Base-by-base conservation (phyloP, 139 green algal genomes). In the Chlorella sp. region DNA sequence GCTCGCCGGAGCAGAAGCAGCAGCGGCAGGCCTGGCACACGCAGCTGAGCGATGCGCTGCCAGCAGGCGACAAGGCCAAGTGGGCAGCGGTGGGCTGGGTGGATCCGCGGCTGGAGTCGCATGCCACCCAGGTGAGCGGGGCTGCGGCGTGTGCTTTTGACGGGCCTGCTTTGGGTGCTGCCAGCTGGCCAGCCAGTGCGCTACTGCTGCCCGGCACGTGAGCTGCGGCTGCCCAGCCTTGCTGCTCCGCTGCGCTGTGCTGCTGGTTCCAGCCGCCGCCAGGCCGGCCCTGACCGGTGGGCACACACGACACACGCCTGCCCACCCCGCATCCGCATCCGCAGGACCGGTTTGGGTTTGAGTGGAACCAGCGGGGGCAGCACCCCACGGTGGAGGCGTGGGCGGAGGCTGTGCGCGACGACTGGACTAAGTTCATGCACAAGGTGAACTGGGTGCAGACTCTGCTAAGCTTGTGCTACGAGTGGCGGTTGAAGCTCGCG, bases 381-480 rank as follows among this genome's bases (percentile, higher is more conserved):
- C 74, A 80, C 74, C 74, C 74, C n/a, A 80, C 74, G 19, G 48
- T 84, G 32, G 43, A 75, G 43, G 62, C 62, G 17, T 84, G 78
- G 78, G 62, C 64, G 5, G 78, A 84, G 78, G 78, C 78, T 51
- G 78, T 84, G 60, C 58, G 78, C 19, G 78, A 84, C 43, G 78
- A 84, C 43, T 84, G 78, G 78, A 64, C 44, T 43, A 84, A 84
- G 43, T 84, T 84, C 62, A 75, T 84, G 60, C 78, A 80, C 74
- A 80, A 80, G 74, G 74, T 44, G 48, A n/a, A n/a, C n/a, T n/a
- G n/a, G n/a, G n/a, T n/a, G n/a, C n/a, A n/a, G n/a, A n/a, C n/a
- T n/a, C n/a, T n/a, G n/a, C n/a, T n/a, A n/a, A n/a, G n/a, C n/a
- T n/a, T n/a, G n/a, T n/a, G n/a, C n/a, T n/a, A n/a, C n/a, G n/a